Percentiles rank a stretch among this genome's conserved stretches.
These are phyloP conservation scores for Rhinocladiella mackenziei DNA, from an alignment of 2,329 filamentous ascomycete genomes.

Conservation along the genomic window DNA sequence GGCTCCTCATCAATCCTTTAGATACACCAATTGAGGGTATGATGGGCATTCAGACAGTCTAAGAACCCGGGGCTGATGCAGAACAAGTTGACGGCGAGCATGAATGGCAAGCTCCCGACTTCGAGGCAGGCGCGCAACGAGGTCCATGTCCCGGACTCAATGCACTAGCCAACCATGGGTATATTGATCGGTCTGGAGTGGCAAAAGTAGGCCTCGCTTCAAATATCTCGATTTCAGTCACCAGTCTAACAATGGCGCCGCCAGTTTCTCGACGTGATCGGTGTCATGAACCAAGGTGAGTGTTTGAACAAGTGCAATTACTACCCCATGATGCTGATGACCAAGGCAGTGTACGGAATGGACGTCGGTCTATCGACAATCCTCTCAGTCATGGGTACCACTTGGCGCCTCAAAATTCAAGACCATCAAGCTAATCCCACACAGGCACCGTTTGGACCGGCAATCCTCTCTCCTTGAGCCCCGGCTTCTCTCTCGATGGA, in stretches of 20 bases:
- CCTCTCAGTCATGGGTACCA: constrained; percentile 41
- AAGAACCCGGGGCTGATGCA: not conserved
- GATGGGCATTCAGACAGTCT: not conserved
- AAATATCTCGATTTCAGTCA: not conserved
- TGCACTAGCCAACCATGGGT: constrained; percentile 43
- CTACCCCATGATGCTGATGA: constrained; percentile 5
- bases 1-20: constrained; percentile 29
- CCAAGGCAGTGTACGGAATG: constrained; percentile 46
- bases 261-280: constrained; percentile 36
- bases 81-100: constrained; percentile 36
- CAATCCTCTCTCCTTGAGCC: constrained; percentile 48
- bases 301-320: not conserved
- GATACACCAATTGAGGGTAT: constrained; percentile 32
- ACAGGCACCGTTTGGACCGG: constrained; percentile 46
- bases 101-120: constrained; percentile 36
- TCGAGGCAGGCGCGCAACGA: constrained; percentile 37
- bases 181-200: constrained; percentile 42
- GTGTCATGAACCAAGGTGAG: constrained; percentile 36
- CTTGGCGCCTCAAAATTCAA: not conserved
- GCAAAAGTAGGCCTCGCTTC: constrained; percentile 4
- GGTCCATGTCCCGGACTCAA: constrained; percentile 44
- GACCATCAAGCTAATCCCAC: not conserved
- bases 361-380: constrained; percentile 42
- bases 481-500: constrained; percentile 53
- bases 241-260: not conserved